Conservation (phyloP, 192 early-diverging fungal species). For the Linnemannia exigua region DNA sequence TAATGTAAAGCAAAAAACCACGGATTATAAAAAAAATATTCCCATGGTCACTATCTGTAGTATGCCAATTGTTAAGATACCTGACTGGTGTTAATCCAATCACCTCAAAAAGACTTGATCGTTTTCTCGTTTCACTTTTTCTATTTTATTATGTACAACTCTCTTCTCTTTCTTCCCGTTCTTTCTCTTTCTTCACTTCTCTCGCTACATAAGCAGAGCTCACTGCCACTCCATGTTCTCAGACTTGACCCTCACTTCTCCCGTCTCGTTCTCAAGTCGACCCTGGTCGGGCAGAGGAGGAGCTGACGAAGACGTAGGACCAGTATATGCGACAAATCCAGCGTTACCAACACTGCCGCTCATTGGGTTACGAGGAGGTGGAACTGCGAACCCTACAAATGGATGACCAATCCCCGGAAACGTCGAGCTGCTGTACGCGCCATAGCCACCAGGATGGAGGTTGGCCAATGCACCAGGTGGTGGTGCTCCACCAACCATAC, state of each 20-base stretch:
- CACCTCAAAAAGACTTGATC: too few species aligned
- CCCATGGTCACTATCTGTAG: too few species aligned
- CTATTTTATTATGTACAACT: not conserved
- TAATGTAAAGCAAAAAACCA: too few species aligned
- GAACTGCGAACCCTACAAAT: slow-evolving; percentile 20
- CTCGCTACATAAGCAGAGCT: not conserved
- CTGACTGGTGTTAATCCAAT: too few species aligned
- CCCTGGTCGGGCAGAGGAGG: not conserved
- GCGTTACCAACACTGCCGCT: not conserved
- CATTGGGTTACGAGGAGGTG: not conserved
- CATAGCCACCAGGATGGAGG: slow-evolving; percentile 49
- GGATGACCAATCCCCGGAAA: slow-evolving; percentile 46
- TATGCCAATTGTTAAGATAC: too few species aligned
- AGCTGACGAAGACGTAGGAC: not conserved
- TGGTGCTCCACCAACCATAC: slow-evolving; percentile 1
- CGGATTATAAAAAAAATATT: too few species aligned
- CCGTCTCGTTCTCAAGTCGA: not conserved
- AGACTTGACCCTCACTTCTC: slow-evolving; percentile 21
- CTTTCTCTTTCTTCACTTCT: too few species aligned
- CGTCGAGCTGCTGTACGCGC: slow-evolving; percentile 27
- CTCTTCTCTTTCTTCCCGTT: not conserved
- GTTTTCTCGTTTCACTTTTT: not conserved
- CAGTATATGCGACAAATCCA: not conserved
- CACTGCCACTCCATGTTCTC: slow-evolving; percentile 39
- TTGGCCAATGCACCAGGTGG: slow-evolving; percentile 13